Evolutionary conservation across 2,329 filamentous ascomycete species (phyloP).

Genomic region (Aureobasidium sp.): DNA sequence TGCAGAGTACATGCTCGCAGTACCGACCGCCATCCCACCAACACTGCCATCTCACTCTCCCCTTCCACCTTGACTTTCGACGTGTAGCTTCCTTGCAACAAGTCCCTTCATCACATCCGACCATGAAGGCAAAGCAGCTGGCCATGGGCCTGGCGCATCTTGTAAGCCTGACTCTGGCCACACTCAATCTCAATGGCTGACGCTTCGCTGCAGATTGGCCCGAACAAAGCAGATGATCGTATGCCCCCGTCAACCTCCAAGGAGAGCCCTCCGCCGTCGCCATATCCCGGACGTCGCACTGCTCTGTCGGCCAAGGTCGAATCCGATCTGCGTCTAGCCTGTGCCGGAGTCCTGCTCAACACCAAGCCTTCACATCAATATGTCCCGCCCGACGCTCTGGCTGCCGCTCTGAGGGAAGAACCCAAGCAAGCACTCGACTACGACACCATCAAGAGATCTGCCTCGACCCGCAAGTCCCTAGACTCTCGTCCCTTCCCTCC

Average conservation of each 20-base stretch:
- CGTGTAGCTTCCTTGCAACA: too few species aligned
- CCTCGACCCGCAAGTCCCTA: conserved; percentile 16
- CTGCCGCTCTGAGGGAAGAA: conserved; percentile 4
- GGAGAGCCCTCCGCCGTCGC: conserved; percentile 31
- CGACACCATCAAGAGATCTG: conserved; percentile 24
- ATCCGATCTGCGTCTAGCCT: conserved; percentile 40
- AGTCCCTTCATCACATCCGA: background rate
- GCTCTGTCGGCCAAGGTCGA: conserved; percentile 37
- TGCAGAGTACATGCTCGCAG: background rate
- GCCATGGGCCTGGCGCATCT: conserved; percentile 11
- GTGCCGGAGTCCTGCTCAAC: conserved; percentile 37
- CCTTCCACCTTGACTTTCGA: background rate
- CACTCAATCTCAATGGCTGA: background rate
- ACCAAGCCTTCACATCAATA: conserved; percentile 30
- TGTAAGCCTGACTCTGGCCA: background rate
- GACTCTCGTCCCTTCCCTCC: background rate
- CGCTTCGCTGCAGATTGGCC: conserved; percentile 2
- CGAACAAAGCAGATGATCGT: conserved; percentile 3
- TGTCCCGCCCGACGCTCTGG: conserved; percentile 22
- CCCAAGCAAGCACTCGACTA: conserved; percentile 29
- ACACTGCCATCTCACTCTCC: background rate
- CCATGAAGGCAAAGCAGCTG: conserved; percentile 10
- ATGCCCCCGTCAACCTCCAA: background rate
- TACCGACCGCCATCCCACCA: background rate
- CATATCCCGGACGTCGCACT: conserved; percentile 38